Evolutionary conservation across 495 filamentous ascomycete species (phyloP), one percentile per base, ranked within the genome.

Genomic region (Penicillium subrubescens): DNA sequence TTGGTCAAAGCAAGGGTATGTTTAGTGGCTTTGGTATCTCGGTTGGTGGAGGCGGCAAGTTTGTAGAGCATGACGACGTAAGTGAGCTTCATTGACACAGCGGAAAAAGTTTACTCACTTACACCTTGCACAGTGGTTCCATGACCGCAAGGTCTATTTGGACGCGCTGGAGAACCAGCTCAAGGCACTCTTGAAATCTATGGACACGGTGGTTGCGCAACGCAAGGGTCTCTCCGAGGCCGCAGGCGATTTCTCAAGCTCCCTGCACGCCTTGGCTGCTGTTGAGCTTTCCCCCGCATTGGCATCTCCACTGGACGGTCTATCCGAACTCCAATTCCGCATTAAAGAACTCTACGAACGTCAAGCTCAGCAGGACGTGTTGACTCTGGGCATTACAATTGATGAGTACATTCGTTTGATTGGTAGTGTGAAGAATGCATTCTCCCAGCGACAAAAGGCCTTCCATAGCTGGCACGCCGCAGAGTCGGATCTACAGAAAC

Each of bases 361-460:
- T 25, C 95, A 99, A 78, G 95, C 95, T 7, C 93, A 96, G 79
- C 95, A 99, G 76, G 95, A 99, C 74, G 89, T 98, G 37, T 84
- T 99, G 33, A 99, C 95, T 0, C 84, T 99, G 21, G 96, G 96
- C 21, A 98, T 97, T 70, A 97, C 96, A 41, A 91, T 99, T 57
- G 95, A 99, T 66, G 95, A 99, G 78, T 99, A 99, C 77, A 94
- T 99, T 71, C 92, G 95, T 11, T 77, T 99, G 43, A 99, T 98
- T 67, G 92, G 91, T 34, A 92, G 89, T 66, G 89, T 97, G 66
- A 98, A 98, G 81, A 91, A 89, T 55, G 90, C 96, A 8, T 98
- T 99, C 73, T 79, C 82, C 29, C 93, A 97, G 71, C 90, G 95
- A 46, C 95, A 99, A 73, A 97, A 97, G 73, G 92, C 94, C 8